Percentiles rank a stretch among this genome's conserved stretches.
Evolutionary conservation across 1,284 basidiomycete genomes (phyloP).

Genomic region (Anthracocystis setariae): DNA sequence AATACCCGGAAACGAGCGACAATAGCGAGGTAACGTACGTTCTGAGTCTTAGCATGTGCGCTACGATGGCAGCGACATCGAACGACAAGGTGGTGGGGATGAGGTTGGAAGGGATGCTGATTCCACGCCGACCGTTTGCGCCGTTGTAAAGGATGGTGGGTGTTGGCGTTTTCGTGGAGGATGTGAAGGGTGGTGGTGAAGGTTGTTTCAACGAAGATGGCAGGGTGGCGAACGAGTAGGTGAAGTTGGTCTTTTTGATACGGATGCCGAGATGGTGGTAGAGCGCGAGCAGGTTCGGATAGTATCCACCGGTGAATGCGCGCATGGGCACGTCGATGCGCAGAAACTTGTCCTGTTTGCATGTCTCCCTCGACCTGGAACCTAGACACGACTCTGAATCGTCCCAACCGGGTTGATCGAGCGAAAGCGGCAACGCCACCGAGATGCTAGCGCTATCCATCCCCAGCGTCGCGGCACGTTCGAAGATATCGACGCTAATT

Average conservation of each 20-base stretch:
- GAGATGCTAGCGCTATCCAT: constrained; percentile 63
- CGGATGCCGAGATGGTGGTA: constrained; percentile 54
- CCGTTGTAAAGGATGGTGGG: constrained; percentile 58
- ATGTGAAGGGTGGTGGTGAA: neutral
- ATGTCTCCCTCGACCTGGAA: neutral
- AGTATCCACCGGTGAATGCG: constrained; percentile 64
- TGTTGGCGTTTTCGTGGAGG: constrained; percentile 8
- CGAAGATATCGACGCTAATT: constrained; percentile 53
- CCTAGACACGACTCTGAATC: neutral
- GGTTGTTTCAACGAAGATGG: neutral
- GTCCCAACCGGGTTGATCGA: neutral
- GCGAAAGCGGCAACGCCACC: constrained; percentile 23
- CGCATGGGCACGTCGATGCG: constrained; percentile 66
- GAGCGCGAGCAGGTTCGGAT: constrained; percentile 57
- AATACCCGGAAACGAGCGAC: constrained; percentile 52
- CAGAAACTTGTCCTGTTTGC: constrained; percentile 2
- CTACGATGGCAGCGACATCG: constrained; percentile 10
- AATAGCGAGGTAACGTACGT: constrained; percentile 29
- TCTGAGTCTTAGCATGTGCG: constrained; percentile 3
- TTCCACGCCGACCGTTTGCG: constrained; percentile 44
- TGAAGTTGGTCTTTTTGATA: constrained; percentile 50
- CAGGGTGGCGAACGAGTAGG: constrained; percentile 56
- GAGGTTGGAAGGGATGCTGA: constrained; percentile 40
- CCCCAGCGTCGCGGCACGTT: constrained; percentile 54
- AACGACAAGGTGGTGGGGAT: constrained; percentile 1